Percentiles rank a stretch among this genome's conserved stretches.
Conservation (phyloP, 306 rosid species). For the Pterocarpus santalinus region DNA sequence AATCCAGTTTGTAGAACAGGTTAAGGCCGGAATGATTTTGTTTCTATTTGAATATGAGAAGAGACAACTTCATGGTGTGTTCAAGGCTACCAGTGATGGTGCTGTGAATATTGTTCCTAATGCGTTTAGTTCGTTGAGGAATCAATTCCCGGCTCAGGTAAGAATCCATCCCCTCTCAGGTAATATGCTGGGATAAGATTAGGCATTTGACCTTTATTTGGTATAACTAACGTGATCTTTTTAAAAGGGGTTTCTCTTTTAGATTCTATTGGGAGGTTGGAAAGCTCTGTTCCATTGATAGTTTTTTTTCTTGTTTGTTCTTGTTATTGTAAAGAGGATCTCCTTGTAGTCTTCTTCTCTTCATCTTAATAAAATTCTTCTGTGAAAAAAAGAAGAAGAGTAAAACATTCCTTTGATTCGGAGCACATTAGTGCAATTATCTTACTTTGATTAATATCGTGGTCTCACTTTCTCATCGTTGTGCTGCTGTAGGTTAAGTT, state of each 20-base stretch:
- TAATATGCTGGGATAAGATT: neutral
- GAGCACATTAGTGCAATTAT: conserved; percentile 9
- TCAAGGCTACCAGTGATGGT: conserved; percentile 62
- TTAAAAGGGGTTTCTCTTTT: neutral
- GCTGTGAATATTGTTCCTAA: conserved; percentile 52
- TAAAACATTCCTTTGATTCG: conserved; percentile 33
- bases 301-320: neutral
- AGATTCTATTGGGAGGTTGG: neutral
- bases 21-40: conserved; percentile 64
- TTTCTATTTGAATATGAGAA: conserved; percentile 70
- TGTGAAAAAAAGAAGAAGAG: neutral
- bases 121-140: conserved; percentile 56
- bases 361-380: neutral
- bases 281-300: neutral
- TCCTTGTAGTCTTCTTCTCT: neutral
- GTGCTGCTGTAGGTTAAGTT: conserved; percentile 59
- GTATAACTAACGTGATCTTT: neutral
- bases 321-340: neutral
- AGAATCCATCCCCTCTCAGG: conserved; percentile 3
- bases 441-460: conserved; percentile 6
- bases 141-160: conserved; percentile 76
- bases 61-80: conserved; percentile 72
- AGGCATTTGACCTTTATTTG: neutral
- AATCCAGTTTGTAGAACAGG: conserved; percentile 57
- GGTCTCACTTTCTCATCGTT: conserved; percentile 15